phyloP scores from a whole-genome alignment of 805 yeast genomes.

The Osmozyma mogii region DNA sequence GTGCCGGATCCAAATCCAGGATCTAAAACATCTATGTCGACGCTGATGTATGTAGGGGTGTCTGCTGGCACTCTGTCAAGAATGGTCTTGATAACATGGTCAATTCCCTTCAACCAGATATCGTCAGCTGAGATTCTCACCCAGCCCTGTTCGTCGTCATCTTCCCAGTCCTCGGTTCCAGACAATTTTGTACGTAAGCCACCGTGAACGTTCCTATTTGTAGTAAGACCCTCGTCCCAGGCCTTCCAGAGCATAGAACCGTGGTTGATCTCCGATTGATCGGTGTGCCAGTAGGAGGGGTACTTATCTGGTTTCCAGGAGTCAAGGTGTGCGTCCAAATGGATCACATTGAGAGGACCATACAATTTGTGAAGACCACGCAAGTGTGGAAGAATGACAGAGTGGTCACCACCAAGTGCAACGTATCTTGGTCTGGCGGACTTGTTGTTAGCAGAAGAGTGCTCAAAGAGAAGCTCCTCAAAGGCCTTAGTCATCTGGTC shows the following conservation, averaged over 20 bases:
- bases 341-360: conserved; percentile 67
- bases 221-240: conserved; percentile 55
- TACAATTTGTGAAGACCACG: conserved; percentile 53
- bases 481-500: conserved; percentile 46
- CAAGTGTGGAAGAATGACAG: conserved; percentile 64
- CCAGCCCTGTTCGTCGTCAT: conserved; percentile 65
- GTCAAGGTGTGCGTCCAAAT: conserved; percentile 81
- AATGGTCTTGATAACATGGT: conserved; percentile 46
- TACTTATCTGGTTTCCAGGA: conserved; percentile 73
- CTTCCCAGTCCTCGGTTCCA: conserved; percentile 56
- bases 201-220: conserved; percentile 58
- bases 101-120: conserved; percentile 59
- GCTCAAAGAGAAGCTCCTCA: conserved; percentile 47
- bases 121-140: conserved; percentile 65
- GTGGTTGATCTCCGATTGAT: conserved; percentile 59
- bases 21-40: conserved; percentile 64
- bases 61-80: conserved; percentile 49
- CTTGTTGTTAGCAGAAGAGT: conserved; percentile 16
- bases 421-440: conserved; percentile 50
- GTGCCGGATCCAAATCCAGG: conserved; percentile 54
- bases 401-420: conserved; percentile 80
- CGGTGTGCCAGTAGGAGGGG: conserved; percentile 54
- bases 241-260: conserved; percentile 89
- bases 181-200: conserved; percentile 70
- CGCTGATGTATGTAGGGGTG: conserved; percentile 65